Conservation (phyloP, 768 basidiomycete genomes). For the Trametopsis cervina region DNA sequence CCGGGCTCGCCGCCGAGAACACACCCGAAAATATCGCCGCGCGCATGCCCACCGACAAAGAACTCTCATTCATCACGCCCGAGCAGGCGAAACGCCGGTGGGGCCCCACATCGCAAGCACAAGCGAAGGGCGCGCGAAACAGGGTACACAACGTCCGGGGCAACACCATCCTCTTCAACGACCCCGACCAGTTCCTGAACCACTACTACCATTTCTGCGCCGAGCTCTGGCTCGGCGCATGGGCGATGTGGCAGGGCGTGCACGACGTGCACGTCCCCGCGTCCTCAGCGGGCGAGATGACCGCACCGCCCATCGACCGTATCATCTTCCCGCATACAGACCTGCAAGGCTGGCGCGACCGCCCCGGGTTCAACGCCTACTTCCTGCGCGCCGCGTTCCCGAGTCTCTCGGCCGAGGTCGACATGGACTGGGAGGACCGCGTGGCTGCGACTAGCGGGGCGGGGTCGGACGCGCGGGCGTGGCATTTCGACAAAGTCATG, state of each 20-base stretch:
- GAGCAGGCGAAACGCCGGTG: conserved; percentile 55
- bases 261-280: conserved; percentile 20
- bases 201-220: conserved; percentile 89
- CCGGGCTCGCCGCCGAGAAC: conserved; percentile 49
- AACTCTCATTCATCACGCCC: conserved; percentile 57
- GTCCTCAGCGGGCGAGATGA: conserved; percentile 15
- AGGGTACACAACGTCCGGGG: conserved; percentile 65
- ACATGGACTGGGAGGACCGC: conserved; percentile 69
- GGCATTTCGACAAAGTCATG: conserved; percentile 64
- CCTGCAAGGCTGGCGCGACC: conserved; percentile 65
- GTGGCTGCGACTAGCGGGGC: conserved; percentile 22
- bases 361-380: conserved; percentile 69
- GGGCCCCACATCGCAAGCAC: conserved; percentile 32
- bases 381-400: conserved; percentile 74
- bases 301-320: conserved; percentile 54
- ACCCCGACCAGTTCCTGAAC: conserved; percentile 68
- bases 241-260: conserved; percentile 67
- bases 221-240: conserved; percentile 70
- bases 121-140: conserved; percentile 26
- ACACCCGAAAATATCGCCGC: conserved; percentile 57
- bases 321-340: conserved; percentile 63
- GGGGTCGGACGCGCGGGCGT: conserved; percentile 34
- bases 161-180: conserved; percentile 66
- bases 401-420: conserved; percentile 56
- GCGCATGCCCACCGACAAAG: conserved; percentile 57